phyloP scores from a whole-genome alignment of 805 yeast species.

The Spencermartinsiella europaea region DNA sequence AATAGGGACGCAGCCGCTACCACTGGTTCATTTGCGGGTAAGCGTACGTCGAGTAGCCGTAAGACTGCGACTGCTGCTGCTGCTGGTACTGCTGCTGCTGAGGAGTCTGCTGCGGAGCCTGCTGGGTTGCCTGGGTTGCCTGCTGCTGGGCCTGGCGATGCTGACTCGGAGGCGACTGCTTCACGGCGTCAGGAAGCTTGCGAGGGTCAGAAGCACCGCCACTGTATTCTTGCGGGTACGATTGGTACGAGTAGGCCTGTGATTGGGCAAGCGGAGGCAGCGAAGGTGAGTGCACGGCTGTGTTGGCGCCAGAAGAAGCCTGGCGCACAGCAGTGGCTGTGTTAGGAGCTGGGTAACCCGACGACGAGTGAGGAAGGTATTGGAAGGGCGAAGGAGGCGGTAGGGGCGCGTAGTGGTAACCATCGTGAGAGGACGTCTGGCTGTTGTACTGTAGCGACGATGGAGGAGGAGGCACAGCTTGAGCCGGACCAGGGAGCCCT shows the following conservation, averaged over 20 bases:
- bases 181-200: slow-evolving; percentile 15
- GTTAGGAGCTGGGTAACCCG: background rate
- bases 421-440: slow-evolving; percentile 6
- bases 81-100: slow-evolving; percentile 11
- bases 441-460: slow-evolving; percentile 3
- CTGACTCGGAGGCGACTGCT: slow-evolving; percentile 9
- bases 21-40: slow-evolving; percentile 3
- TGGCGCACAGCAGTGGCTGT: no score
- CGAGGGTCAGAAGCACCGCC: slow-evolving; percentile 19
- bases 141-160: slow-evolving; percentile 12
- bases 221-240: slow-evolving; percentile 13
- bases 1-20: background rate
- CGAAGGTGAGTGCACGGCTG: slow-evolving; percentile 13
- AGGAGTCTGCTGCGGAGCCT: slow-evolving; percentile 4
- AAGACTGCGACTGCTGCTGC: slow-evolving; percentile 11
- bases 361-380: background rate
- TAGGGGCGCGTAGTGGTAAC: slow-evolving; percentile 6
- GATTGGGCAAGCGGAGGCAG: slow-evolving; percentile 16
- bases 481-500: slow-evolving; percentile 9
- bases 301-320: background rate
- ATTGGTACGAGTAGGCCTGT: slow-evolving; percentile 14
- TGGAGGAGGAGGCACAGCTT: slow-evolving; percentile 2
- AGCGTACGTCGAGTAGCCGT: background rate
- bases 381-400: slow-evolving; percentile 4
- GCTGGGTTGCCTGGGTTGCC: no score